Evolutionary conservation across 192 early-diverging fungal genomes (phyloP), one percentile per base, ranked within the genome.

Genomic region (Spinellus fusiger): DNA sequence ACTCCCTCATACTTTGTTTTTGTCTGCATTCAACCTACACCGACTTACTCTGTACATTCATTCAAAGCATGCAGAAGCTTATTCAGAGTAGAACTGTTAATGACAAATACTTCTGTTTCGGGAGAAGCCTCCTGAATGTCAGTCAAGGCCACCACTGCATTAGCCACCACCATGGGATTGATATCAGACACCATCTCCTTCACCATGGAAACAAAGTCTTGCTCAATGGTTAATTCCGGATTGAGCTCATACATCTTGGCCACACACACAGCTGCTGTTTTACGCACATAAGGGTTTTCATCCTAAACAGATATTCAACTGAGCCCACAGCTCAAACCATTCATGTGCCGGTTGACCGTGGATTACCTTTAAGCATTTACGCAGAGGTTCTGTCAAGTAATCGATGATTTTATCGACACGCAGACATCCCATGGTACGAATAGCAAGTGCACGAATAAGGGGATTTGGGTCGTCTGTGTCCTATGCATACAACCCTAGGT

Each of bases 351-450:
- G n/a, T n/a, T 32, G 13, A 37, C n/a, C n/a, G n/a, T n/a, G n/a
- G n/a, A n/a, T 29, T 65, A 86, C 84, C 69, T 76, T 77, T 34
- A 99, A 73, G 53, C 90, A 89, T 69, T 95, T 94, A 53, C 89
- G 84, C 44, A 99, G 80, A 2, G 95, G 95, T 54, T 97, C 95
- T 40, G 85, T 80, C 49, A 98, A 74, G 62, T 94, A 91, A 71
- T 99, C 95, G 26, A 95, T 80, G 38, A 99, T 94, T 70, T 93
- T 92, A 52, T 95, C 89, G 0, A 97, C 96, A 26, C 93, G 90
- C 59, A 99, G 73, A 69, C 93, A 98, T 28, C 95, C 94, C 96
- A 99, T 99, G 16, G 95, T 99, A 29, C 96, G 87, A 61, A 99
- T 94, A 48, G 96, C 91, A 59, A 99, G 77, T 1, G 95, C 94